Evolutionary conservation across 257 asterid genomes (phyloP).

Genomic region (Solanum commersonii): DNA sequence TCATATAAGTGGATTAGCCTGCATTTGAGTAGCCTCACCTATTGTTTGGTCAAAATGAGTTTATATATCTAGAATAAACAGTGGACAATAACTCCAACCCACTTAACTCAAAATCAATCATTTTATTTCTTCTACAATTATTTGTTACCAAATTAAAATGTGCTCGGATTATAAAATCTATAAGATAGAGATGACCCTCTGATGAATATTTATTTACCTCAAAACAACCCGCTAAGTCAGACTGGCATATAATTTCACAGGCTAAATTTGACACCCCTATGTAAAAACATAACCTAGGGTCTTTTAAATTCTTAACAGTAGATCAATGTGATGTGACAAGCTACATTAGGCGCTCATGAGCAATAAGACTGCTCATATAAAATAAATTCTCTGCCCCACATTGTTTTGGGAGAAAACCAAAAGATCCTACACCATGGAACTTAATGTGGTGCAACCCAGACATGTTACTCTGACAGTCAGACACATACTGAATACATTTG

Average conservation of each 20-base stretch:
- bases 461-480: neutral
- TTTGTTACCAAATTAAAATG: neutral
- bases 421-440: neutral
- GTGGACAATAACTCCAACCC: neutral
- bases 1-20: too few species aligned
- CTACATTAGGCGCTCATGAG: neutral
- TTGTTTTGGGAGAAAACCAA: neutral
- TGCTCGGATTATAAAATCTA: neutral
- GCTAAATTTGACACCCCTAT: neutral
- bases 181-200: neutral
- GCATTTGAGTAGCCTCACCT: neutral
- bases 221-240: neutral
- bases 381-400: neutral
- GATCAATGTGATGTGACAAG: neutral
- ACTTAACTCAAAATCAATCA: neutral
- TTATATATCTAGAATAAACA: neutral
- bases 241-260: neutral
- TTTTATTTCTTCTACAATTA: neutral
- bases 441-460: neutral
- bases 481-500: neutral
- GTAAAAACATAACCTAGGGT: neutral
- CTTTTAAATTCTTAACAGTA: neutral
- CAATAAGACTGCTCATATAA: neutral
- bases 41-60: neutral
- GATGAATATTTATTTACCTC: neutral